These are phyloP conservation scores for Suhomyces taliae DNA, from an alignment of 1,139 yeast genomes.

Conservation along the genomic window DNA sequence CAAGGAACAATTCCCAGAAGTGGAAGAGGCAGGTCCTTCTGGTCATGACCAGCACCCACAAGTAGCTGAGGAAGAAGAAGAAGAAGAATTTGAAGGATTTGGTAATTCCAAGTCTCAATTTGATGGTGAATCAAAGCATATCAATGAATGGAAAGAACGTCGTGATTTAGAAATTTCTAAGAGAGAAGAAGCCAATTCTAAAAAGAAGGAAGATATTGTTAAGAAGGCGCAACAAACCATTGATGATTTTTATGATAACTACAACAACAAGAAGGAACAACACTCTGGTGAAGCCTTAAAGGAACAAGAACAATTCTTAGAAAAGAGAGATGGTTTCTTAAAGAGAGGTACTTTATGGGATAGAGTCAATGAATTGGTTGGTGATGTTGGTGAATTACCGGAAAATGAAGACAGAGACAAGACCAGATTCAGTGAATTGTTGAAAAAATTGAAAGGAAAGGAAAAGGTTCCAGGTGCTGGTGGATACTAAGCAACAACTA, in stretches of 20 bases:
- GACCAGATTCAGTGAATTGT: conserved; percentile 25
- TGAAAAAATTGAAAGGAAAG: conserved; percentile 30
- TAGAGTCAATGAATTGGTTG: conserved; percentile 57
- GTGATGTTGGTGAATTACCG: conserved; percentile 39
- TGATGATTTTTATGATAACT: conserved; percentile 92
- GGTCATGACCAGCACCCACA: conserved; percentile 16
- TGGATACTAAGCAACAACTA: conserved; percentile 18
- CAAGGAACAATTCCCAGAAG: conserved; percentile 68
- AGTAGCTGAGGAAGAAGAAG: conserved; percentile 16
- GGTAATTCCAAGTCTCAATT: conserved; percentile 18
- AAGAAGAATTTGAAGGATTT: conserved; percentile 34
- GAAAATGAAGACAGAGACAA: conserved; percentile 24
- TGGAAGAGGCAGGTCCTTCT: conserved; percentile 22
- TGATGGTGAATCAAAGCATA: conserved; percentile 54
- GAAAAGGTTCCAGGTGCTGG: conserved; percentile 33
- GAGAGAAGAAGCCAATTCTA: conserved; percentile 72
- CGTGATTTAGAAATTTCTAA: conserved; percentile 78
- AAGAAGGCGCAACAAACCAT: conserved; percentile 82
- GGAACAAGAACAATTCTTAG: conserved; percentile 71
- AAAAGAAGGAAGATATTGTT: conserved; percentile 67
- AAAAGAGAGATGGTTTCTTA: conserved; percentile 77
- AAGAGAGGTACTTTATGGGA: conserved; percentile 88
- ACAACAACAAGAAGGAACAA: conserved; percentile 81
- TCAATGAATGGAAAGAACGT: conserved; percentile 81
- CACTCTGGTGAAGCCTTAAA: conserved; percentile 62